These are phyloP conservation scores for Domatiomyces catenatus DNA, from an alignment of 2,329 filamentous ascomycete species.

Conservation along the genomic window DNA sequence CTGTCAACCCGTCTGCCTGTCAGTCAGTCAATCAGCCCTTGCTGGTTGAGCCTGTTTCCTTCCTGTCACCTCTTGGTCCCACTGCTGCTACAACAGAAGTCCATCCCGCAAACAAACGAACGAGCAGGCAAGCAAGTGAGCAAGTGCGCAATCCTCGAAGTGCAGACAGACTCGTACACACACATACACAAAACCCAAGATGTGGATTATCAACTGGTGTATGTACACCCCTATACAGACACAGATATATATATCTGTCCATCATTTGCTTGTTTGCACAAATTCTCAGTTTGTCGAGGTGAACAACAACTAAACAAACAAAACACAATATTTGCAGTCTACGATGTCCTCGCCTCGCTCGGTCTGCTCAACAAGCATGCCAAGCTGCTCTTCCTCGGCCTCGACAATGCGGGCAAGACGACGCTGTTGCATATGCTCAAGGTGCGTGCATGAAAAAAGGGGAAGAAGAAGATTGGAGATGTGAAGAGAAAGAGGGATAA, in stretches of 20 bases:
- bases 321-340: constrained; percentile 42
- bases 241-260: neutral
- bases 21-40: too few species aligned
- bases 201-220: constrained; percentile 98
- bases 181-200: constrained; percentile 22
- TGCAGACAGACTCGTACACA: too few species aligned
- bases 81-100: too few species aligned
- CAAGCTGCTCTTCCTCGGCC: constrained; percentile 82
- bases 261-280: constrained; percentile 3
- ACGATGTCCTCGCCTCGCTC: constrained; percentile 73
- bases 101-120: too few species aligned
- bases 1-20: too few species aligned
- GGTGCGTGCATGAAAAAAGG: constrained; percentile 36
- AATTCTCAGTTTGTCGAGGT: neutral
- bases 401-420: constrained; percentile 91
- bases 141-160: too few species aligned
- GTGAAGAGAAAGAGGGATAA: neutral
- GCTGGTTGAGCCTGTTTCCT: too few species aligned
- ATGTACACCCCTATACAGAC: constrained; percentile 31
- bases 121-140: too few species aligned
- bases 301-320: neutral
- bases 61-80: too few species aligned
- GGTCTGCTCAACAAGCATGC: constrained; percentile 91
- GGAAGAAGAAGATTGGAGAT: too few species aligned
- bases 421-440: constrained; percentile 91